Percentiles rank a stretch among this genome's conserved stretches.
Evolutionary conservation across 1,139 yeast genomes (phyloP).

Genomic region (Suhomyces panamericanus): DNA sequence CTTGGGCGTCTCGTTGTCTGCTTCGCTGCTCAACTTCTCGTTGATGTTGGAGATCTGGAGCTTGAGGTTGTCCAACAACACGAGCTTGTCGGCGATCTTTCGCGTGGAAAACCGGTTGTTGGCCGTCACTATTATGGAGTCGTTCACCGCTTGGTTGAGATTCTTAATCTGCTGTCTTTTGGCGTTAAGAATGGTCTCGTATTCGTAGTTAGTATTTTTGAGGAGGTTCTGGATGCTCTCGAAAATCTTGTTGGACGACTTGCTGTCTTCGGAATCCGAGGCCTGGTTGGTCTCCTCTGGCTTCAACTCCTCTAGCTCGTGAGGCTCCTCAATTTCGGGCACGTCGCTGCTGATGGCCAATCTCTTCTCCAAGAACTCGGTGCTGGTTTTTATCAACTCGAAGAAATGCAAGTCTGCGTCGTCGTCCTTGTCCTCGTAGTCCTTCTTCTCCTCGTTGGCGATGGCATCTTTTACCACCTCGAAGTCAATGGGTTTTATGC

Average conservation of each 20-base stretch:
- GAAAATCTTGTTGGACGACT: conserved; percentile 36
- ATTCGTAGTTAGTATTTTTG: conserved; percentile 41
- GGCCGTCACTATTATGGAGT: conserved; percentile 47
- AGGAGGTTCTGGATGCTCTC: conserved; percentile 45
- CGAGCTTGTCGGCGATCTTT: conserved; percentile 40
- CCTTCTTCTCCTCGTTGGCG: conserved; percentile 15
- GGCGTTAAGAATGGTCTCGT: conserved; percentile 38
- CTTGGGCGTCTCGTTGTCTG: conserved; percentile 26
- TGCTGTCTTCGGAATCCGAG: conserved; percentile 13
- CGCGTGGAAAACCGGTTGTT: conserved; percentile 43
- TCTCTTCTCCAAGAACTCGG: conserved; percentile 35
- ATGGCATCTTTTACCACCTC: conserved; percentile 53
- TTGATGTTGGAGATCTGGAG: conserved; percentile 45
- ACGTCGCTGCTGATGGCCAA: conserved; percentile 24
- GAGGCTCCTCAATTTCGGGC: conserved; percentile 25
- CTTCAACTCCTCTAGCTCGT: conserved; percentile 13
- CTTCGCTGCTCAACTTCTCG: conserved; percentile 33
- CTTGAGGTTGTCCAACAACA: conserved; percentile 43
- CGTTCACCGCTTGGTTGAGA: conserved; percentile 41
- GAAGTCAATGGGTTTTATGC: conserved; percentile 82
- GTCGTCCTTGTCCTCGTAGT: conserved; percentile 16
- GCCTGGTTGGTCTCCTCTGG: conserved; percentile 10
- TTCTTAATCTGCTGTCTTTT: conserved; percentile 40
- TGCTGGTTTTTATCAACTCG: conserved; percentile 37
- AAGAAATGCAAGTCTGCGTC: conserved; percentile 29